A percentile compares a stretch with the other conserved stretches of the same genome.
Conservation (phyloP, 306 rosid species). For the Acacia acuminata region DNA sequence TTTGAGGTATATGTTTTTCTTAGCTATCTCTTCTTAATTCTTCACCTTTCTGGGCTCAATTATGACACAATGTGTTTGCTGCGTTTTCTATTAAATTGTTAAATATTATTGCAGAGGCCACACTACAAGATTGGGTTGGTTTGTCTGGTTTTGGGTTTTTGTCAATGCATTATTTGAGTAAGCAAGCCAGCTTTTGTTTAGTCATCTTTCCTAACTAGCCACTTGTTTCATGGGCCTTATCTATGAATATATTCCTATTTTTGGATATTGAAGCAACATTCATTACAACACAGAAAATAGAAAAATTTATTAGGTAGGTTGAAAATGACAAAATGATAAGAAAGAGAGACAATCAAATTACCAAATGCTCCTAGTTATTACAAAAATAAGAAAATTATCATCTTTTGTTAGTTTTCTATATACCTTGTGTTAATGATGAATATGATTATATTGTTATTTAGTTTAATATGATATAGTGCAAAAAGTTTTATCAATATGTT, state of each 20-base stretch:
- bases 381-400: too few relatives aligned
- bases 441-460: neutral
- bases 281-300: too few relatives aligned
- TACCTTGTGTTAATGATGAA: neutral
- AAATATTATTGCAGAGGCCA: constrained; percentile 37
- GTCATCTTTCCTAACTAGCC: neutral
- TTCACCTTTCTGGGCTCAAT: neutral
- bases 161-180: constrained; percentile 63
- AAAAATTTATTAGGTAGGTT: neutral
- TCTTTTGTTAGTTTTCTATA: neutral
- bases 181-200: neutral
- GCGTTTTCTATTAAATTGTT: neutral
- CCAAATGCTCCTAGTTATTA: too few relatives aligned
- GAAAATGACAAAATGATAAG: neutral
- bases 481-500: too few relatives aligned
- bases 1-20: constrained; percentile 44
- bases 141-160: constrained; percentile 63
- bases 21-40: too few relatives aligned
- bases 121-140: constrained; percentile 38
- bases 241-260: neutral
- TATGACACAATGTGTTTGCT: too few relatives aligned
- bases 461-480: too few relatives aligned
- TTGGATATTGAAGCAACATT: too few relatives aligned
- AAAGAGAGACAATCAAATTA: too few relatives aligned
- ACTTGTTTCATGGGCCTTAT: neutral